Conservation (phyloP, 148 eudicot species). For the Arctostaphylos glauca region DNA sequence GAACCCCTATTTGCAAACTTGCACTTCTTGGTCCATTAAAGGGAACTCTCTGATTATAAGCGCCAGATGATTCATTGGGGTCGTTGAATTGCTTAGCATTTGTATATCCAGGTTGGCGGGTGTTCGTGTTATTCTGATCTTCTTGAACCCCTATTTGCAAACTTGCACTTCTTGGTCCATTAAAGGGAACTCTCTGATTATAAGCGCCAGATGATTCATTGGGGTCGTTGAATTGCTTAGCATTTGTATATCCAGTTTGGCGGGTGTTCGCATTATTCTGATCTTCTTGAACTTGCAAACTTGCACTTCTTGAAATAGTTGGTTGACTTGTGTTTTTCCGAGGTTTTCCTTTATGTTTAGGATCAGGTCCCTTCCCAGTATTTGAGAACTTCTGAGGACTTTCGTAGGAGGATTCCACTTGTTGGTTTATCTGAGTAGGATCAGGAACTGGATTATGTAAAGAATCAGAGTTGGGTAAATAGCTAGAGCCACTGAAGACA, state of each 20-base stretch:
- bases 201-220: conserved; percentile 42
- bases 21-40: too few species aligned
- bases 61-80: conserved; percentile 41
- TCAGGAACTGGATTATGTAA: conserved; percentile 35
- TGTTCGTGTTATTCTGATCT: conserved; percentile 28
- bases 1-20: conserved; percentile 27
- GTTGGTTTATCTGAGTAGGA: conserved; percentile 27
- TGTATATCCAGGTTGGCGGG: conserved; percentile 29
- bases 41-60: conserved; percentile 35
- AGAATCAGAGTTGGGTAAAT: conserved; percentile 21
- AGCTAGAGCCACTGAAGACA: conserved; percentile 27
- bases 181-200: conserved; percentile 33
- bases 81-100: conserved; percentile 32
- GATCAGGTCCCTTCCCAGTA: conserved; percentile 36
- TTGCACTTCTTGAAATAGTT: conserved; percentile 35
- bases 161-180: conserved; percentile 39
- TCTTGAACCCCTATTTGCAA: conserved; percentile 32
- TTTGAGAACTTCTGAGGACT: conserved; percentile 33
- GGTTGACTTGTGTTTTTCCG: conserved; percentile 44
- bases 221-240: conserved; percentile 34
- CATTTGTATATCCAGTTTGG: conserved; percentile 30
- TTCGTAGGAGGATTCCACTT: conserved; percentile 26
- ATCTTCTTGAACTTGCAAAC: conserved; percentile 35
- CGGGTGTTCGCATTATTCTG: conserved; percentile 22
- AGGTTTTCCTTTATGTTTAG: conserved; percentile 39